Evolutionary conservation across 2,329 filamentous ascomycete genomes (phyloP), one percentile per base, ranked within the genome.

Genomic region (Talaromyces sp.): DNA sequence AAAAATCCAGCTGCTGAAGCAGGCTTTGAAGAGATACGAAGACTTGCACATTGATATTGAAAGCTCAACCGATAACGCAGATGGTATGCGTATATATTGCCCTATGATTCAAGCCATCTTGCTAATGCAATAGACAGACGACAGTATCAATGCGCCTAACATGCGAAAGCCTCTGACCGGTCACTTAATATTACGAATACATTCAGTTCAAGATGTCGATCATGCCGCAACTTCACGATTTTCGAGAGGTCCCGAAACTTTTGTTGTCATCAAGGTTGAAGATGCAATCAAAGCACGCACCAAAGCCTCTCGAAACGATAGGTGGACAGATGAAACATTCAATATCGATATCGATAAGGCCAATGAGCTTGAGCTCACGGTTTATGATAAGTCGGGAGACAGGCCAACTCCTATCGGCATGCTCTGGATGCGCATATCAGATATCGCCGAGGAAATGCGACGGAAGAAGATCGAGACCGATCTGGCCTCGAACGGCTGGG

Each of bases 391-490:
- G 80, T 89, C 93, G 2, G 89, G 89, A 68, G 93, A 97, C 72
- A 91, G 96, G 71, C 89, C 93, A 15, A 88, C 96, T 61, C 95
- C 95, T 47, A 97, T 99, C 73, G 95, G 90, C 64, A 89, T 99
- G 85, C 85, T 98, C 15, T 99, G 95, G 95, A 89, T 99, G 66
- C 87, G 95, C 67, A 94, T 99, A 74, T 96, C 95, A 17, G 95
- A 99, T 77, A 96, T 99, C 69, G 92, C 93, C 1, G 95, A 99
- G 76, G 95, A 99, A 79, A 94, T 99, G 85, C 90, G 95, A 75
- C 89, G 93, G 68, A 98, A 98, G 84, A 96, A 90, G 81, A 96
- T 99, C 68, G 95, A 99, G 80, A 90, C 92, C 15, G 95, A 99
- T 75, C 91, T 97, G 75, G 96, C 93, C 77, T 91, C 89, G 73